Base-by-base conservation (phyloP, 179 eudicot genomes). In the Beta lomatogona region DNA sequence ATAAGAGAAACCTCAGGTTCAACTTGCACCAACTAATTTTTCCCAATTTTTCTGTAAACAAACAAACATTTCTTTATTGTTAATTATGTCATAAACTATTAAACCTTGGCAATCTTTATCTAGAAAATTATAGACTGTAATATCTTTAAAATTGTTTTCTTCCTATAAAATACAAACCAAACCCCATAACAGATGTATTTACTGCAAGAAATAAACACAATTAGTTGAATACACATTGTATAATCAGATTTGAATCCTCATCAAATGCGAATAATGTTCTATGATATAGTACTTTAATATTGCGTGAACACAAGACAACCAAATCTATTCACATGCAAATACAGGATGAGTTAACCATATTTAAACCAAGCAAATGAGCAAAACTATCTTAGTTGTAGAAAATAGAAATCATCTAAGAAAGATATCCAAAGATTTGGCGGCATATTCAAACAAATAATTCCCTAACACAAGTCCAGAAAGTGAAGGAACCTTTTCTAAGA, bases 391-490 rank as follows among this genome's bases (percentile, higher is more conserved):
- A 68, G n/a, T 67, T 67, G 48, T 67, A 67, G n/a, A 52, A 12
- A 50, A 53, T 54, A 54, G 18, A 53, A 73, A 73, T 22, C 36
- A 54, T 22, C 5, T 28, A 13, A 58, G 4, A 13, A 72, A 75
- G 25, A 75, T 57, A 55, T 58, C 52, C 21, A 18, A 74, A 36
- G 77, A 75, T 75, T 57, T 75, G 66, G 77, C 52, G 52, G 66
- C 77, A 74, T 74, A 74, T 31, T 28, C 48, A 74, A 55, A 74
- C 65, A 74, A 57, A 31, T 16, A 25, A 28, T 3, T 75, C 45
- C 45, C 50, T 57, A 55, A 19, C 15, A 7, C 77, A 75, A 75
- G 4, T 16, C 48, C 25, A 28, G 22, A 54, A 73, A 73, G 48
- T 55, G 16, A 75, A 75, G 59, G 21, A 28, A 73, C 61, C 12